Percentiles rank a stretch among this genome's conserved stretches.
Conservation (phyloP, 805 yeast species). For the Dipodascus albidus region DNA sequence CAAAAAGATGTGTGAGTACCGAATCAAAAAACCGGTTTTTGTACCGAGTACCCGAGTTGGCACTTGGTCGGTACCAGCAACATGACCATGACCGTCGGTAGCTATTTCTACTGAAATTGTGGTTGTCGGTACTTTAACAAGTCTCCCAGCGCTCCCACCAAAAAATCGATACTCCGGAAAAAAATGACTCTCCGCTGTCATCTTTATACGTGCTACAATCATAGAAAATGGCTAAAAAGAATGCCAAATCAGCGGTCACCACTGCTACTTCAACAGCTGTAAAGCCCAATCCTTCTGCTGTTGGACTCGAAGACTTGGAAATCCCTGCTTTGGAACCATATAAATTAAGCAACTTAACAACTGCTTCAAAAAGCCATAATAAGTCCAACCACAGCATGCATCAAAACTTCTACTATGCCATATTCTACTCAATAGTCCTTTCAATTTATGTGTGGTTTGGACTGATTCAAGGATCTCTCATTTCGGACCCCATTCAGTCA, state of each 20-base stretch:
- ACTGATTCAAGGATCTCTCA: slow-evolving; percentile 7
- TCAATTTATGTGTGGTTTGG: slow-evolving; percentile 6
- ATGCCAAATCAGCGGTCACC: not conserved
- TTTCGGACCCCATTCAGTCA: slow-evolving; percentile 11
- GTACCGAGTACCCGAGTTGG: too few relatives aligned
- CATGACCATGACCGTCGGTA: too few relatives aligned
- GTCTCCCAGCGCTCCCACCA: too few relatives aligned
- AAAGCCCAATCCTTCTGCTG: not conserved
- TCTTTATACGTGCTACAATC: not conserved
- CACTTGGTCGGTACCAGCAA: too few relatives aligned
- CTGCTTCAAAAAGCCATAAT: not conserved
- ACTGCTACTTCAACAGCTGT: not conserved
- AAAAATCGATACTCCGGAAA: too few relatives aligned
- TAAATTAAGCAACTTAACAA: not conserved
- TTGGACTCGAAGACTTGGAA: not conserved
- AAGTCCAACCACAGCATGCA: not conserved
- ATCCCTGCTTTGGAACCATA: not conserved
- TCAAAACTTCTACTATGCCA: not conserved
- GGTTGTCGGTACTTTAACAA: too few relatives aligned
- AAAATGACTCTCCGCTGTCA: not conserved
- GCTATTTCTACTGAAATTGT: too few relatives aligned
- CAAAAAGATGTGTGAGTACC: too few relatives aligned
- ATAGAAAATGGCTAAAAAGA: not conserved
- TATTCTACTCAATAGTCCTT: slow-evolving; percentile 6
- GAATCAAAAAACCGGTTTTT: too few relatives aligned